Conservation (phyloP, 139 green algal species). For the Diplosphaera chodatii region DNA sequence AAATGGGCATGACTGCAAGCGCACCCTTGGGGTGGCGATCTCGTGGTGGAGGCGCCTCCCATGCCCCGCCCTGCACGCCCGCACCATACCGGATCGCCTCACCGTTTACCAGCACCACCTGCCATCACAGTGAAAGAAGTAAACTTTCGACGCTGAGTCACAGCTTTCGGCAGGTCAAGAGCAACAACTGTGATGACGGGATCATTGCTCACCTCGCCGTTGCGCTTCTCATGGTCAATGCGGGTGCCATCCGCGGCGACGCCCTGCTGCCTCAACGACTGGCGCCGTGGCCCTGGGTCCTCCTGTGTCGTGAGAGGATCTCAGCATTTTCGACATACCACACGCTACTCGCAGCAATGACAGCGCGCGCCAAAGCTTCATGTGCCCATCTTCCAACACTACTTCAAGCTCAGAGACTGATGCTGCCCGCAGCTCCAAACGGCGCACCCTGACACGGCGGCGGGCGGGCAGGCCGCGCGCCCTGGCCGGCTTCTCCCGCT, state of each 20-base stretch:
- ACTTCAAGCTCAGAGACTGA: too few species aligned
- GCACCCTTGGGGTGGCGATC: constrained; percentile 25
- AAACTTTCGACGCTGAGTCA: too few species aligned
- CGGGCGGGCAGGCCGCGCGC: background rate
- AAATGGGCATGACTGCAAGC: too few species aligned
- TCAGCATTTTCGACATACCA: too few species aligned
- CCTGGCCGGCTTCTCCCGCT: background rate
- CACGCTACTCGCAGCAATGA: too few species aligned
- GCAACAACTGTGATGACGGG: too few species aligned
- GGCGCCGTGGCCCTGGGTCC: constrained; percentile 20
- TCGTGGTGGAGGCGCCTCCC: constrained; percentile 4
- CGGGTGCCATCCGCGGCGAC: constrained; percentile 13
- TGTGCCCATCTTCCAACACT: too few species aligned
- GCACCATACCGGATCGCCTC: constrained; percentile 18
- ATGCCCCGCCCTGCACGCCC: background rate
- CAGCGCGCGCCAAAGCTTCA: too few species aligned
- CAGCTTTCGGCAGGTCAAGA: too few species aligned
- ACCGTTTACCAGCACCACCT: constrained; percentile 23
- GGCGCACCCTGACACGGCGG: constrained; percentile 1
- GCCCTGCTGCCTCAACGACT: constrained; percentile 30
- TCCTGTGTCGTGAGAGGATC: too few species aligned
- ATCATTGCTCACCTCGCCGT: constrained; percentile 1
- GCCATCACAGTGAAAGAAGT: too few species aligned
- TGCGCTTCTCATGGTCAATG: constrained; percentile 13
- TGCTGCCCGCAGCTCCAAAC: too few species aligned